Evolutionary conservation across 2,329 filamentous ascomycete genomes (phyloP).

Genomic region (Byssothecium circinans): DNA sequence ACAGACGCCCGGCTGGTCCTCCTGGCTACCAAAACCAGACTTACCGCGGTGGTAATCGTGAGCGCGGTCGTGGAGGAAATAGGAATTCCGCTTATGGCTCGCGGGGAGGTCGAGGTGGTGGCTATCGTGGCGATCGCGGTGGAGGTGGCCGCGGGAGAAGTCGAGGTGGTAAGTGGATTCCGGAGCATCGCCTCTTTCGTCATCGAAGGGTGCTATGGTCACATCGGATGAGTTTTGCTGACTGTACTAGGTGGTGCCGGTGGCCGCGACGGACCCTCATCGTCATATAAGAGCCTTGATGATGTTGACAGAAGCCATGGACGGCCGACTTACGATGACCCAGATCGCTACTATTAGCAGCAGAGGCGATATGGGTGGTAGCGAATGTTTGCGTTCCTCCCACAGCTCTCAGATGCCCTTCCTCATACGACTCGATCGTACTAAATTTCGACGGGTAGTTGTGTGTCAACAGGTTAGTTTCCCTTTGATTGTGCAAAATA

Average conservation of each 20-base stretch:
- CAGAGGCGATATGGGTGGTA: not conserved
- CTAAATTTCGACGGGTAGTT: too few species aligned
- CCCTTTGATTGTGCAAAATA: too few species aligned
- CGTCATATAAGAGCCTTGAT: slow-evolving; percentile 49
- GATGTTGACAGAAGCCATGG: slow-evolving; percentile 41
- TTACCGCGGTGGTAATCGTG: slow-evolving; percentile 39
- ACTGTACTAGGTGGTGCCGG: not conserved
- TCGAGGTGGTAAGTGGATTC: slow-evolving; percentile 20
- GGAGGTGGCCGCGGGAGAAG: slow-evolving; percentile 35
- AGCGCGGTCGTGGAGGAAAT: slow-evolving; percentile 33
- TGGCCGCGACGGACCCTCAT: slow-evolving; percentile 11
- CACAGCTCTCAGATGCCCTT: too few species aligned
- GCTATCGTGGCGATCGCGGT: slow-evolving; percentile 45
- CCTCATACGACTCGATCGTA: too few species aligned
- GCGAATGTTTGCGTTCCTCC: not conserved
- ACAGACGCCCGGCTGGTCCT: slow-evolving; percentile 22
- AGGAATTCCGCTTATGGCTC: slow-evolving; percentile 34
- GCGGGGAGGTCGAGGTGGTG: slow-evolving; percentile 46
- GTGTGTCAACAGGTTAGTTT: too few species aligned
- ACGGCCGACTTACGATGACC: slow-evolving; percentile 34
- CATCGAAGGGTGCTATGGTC: not conserved
- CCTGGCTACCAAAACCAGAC: slow-evolving; percentile 1
- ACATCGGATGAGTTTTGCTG: not conserved
- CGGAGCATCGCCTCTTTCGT: too few species aligned
- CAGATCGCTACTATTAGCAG: slow-evolving; percentile 37